Conservation (phyloP, 192 early-diverging fungal genomes). For the Borealophlyctis nickersoniae region DNA sequence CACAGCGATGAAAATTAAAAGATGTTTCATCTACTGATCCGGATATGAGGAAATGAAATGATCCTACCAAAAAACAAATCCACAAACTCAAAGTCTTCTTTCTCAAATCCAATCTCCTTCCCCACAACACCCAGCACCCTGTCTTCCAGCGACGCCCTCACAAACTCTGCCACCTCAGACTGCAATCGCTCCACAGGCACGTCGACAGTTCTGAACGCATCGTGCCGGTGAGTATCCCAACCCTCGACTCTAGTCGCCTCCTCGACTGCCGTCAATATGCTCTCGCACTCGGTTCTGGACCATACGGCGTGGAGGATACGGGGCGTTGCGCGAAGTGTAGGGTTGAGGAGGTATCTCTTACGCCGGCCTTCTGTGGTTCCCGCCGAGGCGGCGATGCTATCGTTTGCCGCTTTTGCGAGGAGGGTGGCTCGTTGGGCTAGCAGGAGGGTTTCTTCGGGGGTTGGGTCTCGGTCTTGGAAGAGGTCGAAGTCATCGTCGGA, state of each 20-base stretch:
- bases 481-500: neutral
- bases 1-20: no score
- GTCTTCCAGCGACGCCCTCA: neutral
- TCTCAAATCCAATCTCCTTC: neutral
- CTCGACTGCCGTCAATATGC: neutral
- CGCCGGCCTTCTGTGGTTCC: neutral
- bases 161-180: neutral
- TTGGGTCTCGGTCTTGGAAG: neutral
- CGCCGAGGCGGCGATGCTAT: neutral
- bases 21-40: no score
- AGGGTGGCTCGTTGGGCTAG: neutral
- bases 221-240: conserved; percentile 48
- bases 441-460: neutral
- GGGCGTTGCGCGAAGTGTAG: neutral
- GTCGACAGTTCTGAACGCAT: conserved; percentile 50
- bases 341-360: neutral
- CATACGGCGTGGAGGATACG: neutral
- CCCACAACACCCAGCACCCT: neutral
- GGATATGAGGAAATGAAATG: no score
- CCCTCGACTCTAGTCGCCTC: neutral
- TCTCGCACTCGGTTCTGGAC: neutral
- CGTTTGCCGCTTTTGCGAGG: neutral
- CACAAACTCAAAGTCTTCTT: conserved; percentile 3
- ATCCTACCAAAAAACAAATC: conserved; percentile 10
- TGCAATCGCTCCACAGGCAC: conserved; percentile 28